Evolutionary conservation across 1,139 yeast genomes (phyloP), one percentile per base, ranked within the genome.

Genomic region (Hyphopichia buzzinii): DNA sequence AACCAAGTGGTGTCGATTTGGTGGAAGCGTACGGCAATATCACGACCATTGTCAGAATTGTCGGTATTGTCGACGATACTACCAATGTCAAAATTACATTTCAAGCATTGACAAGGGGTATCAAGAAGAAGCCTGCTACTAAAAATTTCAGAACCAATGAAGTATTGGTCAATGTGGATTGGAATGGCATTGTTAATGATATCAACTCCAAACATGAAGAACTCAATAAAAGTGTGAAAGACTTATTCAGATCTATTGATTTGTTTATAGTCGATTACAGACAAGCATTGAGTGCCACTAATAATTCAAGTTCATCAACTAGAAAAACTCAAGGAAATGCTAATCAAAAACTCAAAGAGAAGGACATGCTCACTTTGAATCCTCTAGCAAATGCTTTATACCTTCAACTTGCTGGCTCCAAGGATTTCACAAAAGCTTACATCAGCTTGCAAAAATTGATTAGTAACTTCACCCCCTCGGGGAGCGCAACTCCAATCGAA

Each of bases 371-470:
- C 26, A 64, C 77, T 2, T 59, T 81, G 26, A 74, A 82, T 14
- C 90, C 89, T 0, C 55, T 82, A 36, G 81, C 87, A 0, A 76
- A 75, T 44, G 71, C 82, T 0, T 60, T 82, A n/a, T 75, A 67
- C 46, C 54, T 76, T 30, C 85, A 80, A 48, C 66, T 71, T 42
- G 67, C 69, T 1, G 74, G 74, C 1, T 64, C 75, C 16, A 68
- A 65, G 40, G 76, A 72, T 41, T 69, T 69, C 38, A 54, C 60
- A 15, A 67, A 64, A 38, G 76, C 77, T 1, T 69, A 64, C 42
- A 38, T 51, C 10, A 60, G 67, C 30, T 57, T 72, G 43, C 66
- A 63, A 44, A 59, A 60, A 43, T 47, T 73, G 17, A 54, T 51
- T 40, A 47, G 53, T 14, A 54, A 55, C 28, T 52, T 55, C 27